Base-by-base conservation (phyloP, 768 basidiomycete species). In the Psilocybe azurescens region DNA sequence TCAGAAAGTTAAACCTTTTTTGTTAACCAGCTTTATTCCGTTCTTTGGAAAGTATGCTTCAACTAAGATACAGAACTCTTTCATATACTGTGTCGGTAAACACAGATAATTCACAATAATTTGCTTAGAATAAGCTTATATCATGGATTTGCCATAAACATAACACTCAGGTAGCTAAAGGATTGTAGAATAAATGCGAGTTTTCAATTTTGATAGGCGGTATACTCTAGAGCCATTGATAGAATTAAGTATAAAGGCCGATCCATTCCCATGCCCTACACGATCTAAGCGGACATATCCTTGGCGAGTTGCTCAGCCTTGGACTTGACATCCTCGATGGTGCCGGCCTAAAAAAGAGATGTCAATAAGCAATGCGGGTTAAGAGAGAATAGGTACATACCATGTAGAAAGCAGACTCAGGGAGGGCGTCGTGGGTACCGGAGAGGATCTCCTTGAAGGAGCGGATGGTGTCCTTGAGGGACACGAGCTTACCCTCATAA, bases 361-460 rank as follows among this genome's bases (percentile, higher is more conserved):
- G 24, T 16, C 58, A 69, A 41, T 13, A 49, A 20, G 36, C 6
- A 52, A 13, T 13, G 44, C 1, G 29, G 1, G 11, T 3, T 24
- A 39, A 20, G 28, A 30, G 14, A 49, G 41, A 47, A 10, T 5
- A 55, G 20, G 20, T 28, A 74, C 78, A 44, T 61, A 88, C 88
- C 94, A 97, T 98, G 86, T 97, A 98, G 88, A 98, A 98, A 57
- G 97, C 95, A 67, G 91, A 90, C 79, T 99, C 97, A 57, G 97
- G 96, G 55, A 98, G 86, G 56, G 79, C 75, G 78, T 99, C 97
- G 72, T 97, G 95, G 64, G 79, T 70, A 62, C 97, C 97, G 65
- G 89, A 84, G 60, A 99, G 89, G 72, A 99, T 99, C 81, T 97
- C 95, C 87, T 91, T 95, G 91, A 98, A 99, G 46, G 97, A 96